Conservation (phyloP, 176 grass and related monocot species). For the Chloris gayana region DNA sequence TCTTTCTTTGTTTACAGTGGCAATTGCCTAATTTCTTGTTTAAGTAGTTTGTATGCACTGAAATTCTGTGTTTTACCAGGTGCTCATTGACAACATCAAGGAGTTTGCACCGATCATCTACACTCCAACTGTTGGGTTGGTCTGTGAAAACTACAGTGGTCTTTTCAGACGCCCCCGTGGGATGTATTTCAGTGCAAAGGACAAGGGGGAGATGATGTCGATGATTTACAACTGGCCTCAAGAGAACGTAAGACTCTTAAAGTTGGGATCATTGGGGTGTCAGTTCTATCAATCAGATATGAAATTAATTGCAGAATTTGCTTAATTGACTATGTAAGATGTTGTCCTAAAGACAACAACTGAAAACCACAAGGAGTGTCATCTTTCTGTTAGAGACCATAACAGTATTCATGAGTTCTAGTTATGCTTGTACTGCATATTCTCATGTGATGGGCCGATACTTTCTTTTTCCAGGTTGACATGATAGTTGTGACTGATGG, state of each 20-base stretch:
- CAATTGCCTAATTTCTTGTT: background rate
- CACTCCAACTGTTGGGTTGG: slow-evolving; percentile 91
- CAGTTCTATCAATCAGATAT: background rate
- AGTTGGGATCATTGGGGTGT: background rate
- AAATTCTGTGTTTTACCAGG: slow-evolving; percentile 52
- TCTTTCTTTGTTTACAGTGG: background rate
- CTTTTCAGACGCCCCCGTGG: slow-evolving; percentile 90
- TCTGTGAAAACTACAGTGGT: slow-evolving; percentile 95
- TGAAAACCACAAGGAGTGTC: no score
- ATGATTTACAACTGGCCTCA: slow-evolving; percentile 99
- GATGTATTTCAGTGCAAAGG: slow-evolving; percentile 98
- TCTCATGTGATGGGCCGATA: slow-evolving; percentile 22
- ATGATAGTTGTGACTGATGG: slow-evolving; percentile 98
- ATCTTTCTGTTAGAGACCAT: background rate
- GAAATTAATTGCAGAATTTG: background rate
- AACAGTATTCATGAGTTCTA: background rate
- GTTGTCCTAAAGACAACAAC: no score
- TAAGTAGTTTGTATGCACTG: background rate
- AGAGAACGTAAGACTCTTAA: slow-evolving; percentile 44
- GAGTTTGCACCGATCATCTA: slow-evolving; percentile 97
- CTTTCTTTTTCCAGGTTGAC: slow-evolving; percentile 65
- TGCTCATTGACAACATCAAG: slow-evolving; percentile 95
- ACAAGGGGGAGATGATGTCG: slow-evolving; percentile 99
- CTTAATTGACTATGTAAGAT: background rate
- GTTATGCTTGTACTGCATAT: background rate